These are phyloP conservation scores for Solidago caesia DNA, from an alignment of 129 eudicot genomes.

Conservation along the genomic window DNA sequence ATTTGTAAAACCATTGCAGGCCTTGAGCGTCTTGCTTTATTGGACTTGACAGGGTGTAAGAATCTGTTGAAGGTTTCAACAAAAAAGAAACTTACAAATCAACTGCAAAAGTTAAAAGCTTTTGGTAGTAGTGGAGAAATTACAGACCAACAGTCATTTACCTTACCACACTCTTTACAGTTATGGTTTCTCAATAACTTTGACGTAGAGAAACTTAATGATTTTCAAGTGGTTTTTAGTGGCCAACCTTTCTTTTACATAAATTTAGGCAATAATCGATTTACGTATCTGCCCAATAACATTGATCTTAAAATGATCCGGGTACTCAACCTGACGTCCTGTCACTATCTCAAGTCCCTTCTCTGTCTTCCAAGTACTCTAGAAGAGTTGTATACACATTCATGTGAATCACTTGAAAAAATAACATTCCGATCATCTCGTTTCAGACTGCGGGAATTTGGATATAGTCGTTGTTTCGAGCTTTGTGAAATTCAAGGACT, in stretches of 20 bases:
- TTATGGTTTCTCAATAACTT: not conserved
- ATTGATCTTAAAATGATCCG: conserved; percentile 13
- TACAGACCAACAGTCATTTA: not conserved
- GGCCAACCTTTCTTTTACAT: not conserved
- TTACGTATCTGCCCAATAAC: not conserved
- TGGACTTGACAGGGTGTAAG: conserved; percentile 1
- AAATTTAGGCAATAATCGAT: not conserved
- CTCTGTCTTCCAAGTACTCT: conserved; percentile 13
- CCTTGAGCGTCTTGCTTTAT: conserved; percentile 13
- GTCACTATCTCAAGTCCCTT: not conserved
- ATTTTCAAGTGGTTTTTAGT: not conserved
- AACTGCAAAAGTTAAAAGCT: not conserved
- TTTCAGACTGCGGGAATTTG: conserved; percentile 9
- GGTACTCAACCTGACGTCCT: not conserved
- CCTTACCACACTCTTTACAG: not conserved
- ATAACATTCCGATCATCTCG: conserved; percentile 7
- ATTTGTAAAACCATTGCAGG: conserved; percentile 24
- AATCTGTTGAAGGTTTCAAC: not conserved
- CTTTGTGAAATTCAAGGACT: conserved; percentile 23
- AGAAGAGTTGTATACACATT: conserved; percentile 2
- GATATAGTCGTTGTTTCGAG: not conserved
- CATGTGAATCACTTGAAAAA: conserved; percentile 4
- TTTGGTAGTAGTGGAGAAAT: not conserved
- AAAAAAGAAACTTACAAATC: not conserved
- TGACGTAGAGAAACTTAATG: not conserved